Evolutionary conservation across 225 moss, liverwort and hornwort genomes (phyloP).

Genomic region (Physcomitrellopsis africana): DNA sequence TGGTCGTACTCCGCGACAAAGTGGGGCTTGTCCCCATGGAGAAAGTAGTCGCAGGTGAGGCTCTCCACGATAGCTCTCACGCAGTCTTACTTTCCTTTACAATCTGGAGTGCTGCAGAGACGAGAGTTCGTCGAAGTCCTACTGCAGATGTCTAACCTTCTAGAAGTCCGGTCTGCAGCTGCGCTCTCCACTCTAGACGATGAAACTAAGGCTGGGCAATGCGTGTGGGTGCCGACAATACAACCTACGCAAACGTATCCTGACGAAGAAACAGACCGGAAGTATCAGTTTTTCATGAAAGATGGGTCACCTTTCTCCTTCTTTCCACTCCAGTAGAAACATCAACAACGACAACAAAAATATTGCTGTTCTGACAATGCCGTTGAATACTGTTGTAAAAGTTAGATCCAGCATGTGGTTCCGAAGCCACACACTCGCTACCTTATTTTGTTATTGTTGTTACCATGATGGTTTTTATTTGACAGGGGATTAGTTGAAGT

Average conservation of each 20-base stretch:
- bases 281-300: not conserved
- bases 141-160: not conserved
- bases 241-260: conserved; percentile 28
- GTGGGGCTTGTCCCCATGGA: not conserved
- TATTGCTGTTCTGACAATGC: no score
- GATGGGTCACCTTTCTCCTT: not conserved
- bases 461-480: no score
- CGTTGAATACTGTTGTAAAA: no score
- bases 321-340: no score
- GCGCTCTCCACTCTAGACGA: conserved; percentile 32
- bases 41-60: conserved; percentile 26
- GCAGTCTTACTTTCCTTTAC: no score
- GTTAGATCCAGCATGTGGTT: no score
- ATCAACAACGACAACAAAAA: no score
- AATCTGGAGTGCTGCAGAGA: not conserved
- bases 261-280: conserved; percentile 24
- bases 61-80: not conserved
- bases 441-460: no score
- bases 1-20: not conserved
- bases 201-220: conserved; percentile 32
- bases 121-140: no score
- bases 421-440: no score
- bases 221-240: conserved; percentile 7
- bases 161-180: not conserved
- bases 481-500: no score